Conservation (phyloP, 2,329 filamentous ascomycete species). For the Cladosporium sp. region DNA sequence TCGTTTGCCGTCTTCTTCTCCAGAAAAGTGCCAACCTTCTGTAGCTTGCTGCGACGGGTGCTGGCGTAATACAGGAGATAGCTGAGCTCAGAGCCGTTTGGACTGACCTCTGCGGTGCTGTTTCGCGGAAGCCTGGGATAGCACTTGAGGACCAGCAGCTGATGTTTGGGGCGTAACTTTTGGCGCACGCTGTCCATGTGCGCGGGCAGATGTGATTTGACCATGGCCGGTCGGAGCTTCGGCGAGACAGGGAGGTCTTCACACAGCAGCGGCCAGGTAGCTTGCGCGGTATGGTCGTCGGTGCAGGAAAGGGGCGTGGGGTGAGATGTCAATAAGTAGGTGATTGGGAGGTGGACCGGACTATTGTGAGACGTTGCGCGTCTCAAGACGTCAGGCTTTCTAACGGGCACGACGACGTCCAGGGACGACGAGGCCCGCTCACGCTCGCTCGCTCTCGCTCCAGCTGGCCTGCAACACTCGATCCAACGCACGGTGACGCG, state of each 20-base stretch:
- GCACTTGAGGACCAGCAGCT: constrained; percentile 93
- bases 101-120: constrained; percentile 80
- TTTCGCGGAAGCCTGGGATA: constrained; percentile 92
- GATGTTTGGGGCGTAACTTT: constrained; percentile 56
- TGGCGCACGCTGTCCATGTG: constrained; percentile 31
- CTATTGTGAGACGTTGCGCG: constrained; percentile 6
- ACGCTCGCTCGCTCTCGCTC: background rate
- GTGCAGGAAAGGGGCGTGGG: background rate
- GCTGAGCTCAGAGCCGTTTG: constrained; percentile 93
- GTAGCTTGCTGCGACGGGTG: constrained; percentile 89
- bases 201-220: constrained; percentile 30
- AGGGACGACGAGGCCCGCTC: no score
- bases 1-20: constrained; percentile 92
- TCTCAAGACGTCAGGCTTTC: constrained; percentile 17
- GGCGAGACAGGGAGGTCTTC: constrained; percentile 2
- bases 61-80: constrained; percentile 97
- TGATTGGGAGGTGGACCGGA: background rate
- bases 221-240: constrained; percentile 23
- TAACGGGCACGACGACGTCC: background rate
- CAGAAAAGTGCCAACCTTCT: constrained; percentile 91
- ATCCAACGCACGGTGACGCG: background rate
- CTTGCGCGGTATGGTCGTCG: constrained; percentile 3
- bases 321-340: background rate
- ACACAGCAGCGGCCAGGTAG: constrained; percentile 7
- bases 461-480: background rate